Percentiles rank a stretch among this genome's conserved stretches.
phyloP scores from a whole-genome alignment of 768 basidiomycete species.

The Phaeotremella skinneri region DNA sequence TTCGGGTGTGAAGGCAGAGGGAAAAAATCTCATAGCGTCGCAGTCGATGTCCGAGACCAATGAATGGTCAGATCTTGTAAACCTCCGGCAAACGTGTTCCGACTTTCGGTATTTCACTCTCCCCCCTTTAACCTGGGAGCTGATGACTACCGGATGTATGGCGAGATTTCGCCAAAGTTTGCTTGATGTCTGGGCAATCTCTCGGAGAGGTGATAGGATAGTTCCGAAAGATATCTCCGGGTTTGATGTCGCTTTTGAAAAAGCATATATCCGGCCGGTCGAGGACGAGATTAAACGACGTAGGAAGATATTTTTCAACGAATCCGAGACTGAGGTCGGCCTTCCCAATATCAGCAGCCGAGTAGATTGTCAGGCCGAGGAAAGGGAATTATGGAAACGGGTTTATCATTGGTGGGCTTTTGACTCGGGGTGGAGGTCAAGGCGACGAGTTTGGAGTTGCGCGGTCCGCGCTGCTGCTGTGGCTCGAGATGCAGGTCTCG shows the following conservation, averaged over 20 bases:
- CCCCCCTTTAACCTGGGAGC: background rate
- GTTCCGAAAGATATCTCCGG: background rate
- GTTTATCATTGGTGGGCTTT: background rate
- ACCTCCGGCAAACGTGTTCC: background rate
- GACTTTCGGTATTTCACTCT: background rate
- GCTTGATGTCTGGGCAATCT: background rate
- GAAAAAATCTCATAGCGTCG: too few species aligned
- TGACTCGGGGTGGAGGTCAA: background rate
- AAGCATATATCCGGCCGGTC: background rate
- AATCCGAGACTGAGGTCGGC: too few species aligned
- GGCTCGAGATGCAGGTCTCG: background rate
- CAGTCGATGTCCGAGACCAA: too few species aligned
- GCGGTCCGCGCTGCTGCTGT: background rate
- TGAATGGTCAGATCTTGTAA: background rate
- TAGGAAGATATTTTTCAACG: too few species aligned
- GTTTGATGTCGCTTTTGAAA: background rate
- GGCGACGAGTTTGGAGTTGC: background rate
- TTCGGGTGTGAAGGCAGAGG: too few species aligned
- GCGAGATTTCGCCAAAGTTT: background rate
- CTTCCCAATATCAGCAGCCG: too few species aligned
- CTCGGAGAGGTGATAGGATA: background rate
- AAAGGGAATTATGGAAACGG: background rate
- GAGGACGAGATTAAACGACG: background rate
- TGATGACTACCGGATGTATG: background rate
- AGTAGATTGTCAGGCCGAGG: too few species aligned